These are phyloP conservation scores for Leishmania gerbilli DNA, from an alignment of 208 protist species.

Conservation along the genomic window DNA sequence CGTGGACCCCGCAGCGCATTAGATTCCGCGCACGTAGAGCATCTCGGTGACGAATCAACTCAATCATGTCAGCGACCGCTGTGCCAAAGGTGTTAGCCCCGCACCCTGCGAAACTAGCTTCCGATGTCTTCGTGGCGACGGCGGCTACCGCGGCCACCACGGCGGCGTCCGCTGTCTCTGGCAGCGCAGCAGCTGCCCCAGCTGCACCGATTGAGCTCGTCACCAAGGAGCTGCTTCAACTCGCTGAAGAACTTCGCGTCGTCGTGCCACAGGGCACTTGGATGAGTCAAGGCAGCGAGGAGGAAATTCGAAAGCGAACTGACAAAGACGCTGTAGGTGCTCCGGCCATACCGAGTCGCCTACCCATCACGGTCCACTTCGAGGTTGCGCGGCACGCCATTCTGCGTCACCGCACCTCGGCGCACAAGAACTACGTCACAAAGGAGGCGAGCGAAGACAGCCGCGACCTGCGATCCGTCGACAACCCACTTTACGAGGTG, in stretches of 20 bases:
- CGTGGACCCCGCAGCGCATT: background rate
- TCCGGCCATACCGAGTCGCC: constrained; percentile 43
- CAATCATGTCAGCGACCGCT: constrained; percentile 1
- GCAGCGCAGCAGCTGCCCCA: background rate
- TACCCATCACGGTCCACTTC: constrained; percentile 71
- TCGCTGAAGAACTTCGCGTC: constrained; percentile 61
- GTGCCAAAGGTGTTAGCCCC: background rate
- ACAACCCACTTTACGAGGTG: constrained; percentile 69
- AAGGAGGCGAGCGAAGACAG: constrained; percentile 91
- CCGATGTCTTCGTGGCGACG: background rate
- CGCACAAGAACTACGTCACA: constrained; percentile 60
- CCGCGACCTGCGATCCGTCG: constrained; percentile 70
- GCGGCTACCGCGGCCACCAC: background rate
- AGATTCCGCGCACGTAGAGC: background rate
- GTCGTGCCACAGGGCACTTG: constrained; percentile 74
- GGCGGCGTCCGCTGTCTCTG: too few species aligned
- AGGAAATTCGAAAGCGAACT: constrained; percentile 71
- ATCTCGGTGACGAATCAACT: background rate
- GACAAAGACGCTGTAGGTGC: constrained; percentile 19
- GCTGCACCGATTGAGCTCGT: constrained; percentile 31
- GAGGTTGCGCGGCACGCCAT: constrained; percentile 66
- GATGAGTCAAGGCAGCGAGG: constrained; percentile 81
- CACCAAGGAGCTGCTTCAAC: constrained; percentile 58
- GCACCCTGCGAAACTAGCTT: background rate
- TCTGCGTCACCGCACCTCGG: constrained; percentile 52